phyloP scores from a whole-genome alignment of 2,329 filamentous ascomycete species.

The Penicillium sclerotiorum region DNA sequence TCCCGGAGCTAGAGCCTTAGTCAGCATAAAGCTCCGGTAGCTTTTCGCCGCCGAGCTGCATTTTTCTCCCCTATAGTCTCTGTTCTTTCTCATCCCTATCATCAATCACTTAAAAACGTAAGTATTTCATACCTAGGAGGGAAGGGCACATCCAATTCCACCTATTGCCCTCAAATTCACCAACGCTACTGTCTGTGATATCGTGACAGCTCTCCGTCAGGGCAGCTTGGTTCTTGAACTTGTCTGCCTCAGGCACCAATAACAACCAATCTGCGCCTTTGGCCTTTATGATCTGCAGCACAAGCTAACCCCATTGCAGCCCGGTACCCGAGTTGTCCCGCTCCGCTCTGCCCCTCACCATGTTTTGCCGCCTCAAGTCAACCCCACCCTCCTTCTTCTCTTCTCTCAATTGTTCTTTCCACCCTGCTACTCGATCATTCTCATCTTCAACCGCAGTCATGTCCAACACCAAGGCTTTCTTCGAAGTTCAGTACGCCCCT shows the following conservation, averaged over 20 bases:
- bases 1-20: constrained; percentile 12
- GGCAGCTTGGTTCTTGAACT: constrained; percentile 11
- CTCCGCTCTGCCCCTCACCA: constrained; percentile 41
- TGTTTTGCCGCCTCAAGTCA: constrained; percentile 47
- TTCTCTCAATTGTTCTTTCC: constrained; percentile 43
- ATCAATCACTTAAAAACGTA: constrained; percentile 20
- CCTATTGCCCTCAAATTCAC: neutral
- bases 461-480: constrained; percentile 69
- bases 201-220: no score
- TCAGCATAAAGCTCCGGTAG: constrained; percentile 24
- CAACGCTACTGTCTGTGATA: no score
- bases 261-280: constrained; percentile 22
- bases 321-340: constrained; percentile 30
- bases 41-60: constrained; percentile 26
- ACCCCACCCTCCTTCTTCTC: constrained; percentile 50
- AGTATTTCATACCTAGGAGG: constrained; percentile 10
- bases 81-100: constrained; percentile 11
- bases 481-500: constrained; percentile 68
- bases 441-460: constrained; percentile 69
- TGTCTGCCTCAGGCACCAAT: constrained; percentile 6
- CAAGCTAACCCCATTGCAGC: constrained; percentile 27
- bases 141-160: neutral
- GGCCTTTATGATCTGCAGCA: constrained; percentile 21
- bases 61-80: constrained; percentile 25
- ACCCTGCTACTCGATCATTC: constrained; percentile 32